A percentile compares a stretch with the other conserved stretches of the same genome.
These are phyloP conservation scores for Neurospora tetrasperma DNA, from an alignment of 495 filamentous ascomycete genomes.

Conservation along the genomic window DNA sequence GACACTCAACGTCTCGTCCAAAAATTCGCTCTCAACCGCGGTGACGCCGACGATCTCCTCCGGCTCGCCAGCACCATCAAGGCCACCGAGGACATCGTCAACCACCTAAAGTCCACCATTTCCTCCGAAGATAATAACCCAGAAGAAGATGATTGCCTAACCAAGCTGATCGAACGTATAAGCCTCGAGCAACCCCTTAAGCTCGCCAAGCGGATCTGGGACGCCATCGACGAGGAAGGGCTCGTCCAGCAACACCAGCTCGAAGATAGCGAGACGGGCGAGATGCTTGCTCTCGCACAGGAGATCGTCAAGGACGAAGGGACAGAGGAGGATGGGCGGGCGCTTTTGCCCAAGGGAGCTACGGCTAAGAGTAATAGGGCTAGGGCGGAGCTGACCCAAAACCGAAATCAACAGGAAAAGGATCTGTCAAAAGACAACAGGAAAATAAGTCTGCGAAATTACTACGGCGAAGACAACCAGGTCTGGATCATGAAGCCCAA, in stretches of 20 bases:
- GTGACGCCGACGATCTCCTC: slow-evolving; percentile 89
- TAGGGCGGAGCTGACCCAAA: slow-evolving; percentile 12
- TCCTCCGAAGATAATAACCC: background rate
- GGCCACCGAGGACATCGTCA: slow-evolving; percentile 60
- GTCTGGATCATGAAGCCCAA: slow-evolving; percentile 78
- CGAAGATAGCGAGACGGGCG: slow-evolving; percentile 58
- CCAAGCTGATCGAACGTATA: slow-evolving; percentile 48
- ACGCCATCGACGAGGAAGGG: slow-evolving; percentile 88
- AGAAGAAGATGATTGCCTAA: slow-evolving; percentile 31
- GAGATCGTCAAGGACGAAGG: slow-evolving; percentile 50
- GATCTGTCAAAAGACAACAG: slow-evolving; percentile 28
- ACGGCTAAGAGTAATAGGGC: slow-evolving; percentile 10
- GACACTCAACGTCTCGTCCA: slow-evolving; percentile 87
- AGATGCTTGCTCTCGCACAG: slow-evolving; percentile 58
- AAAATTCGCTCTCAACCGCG: slow-evolving; percentile 82
- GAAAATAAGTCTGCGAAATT: slow-evolving; percentile 26
- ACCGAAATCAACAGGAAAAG: slow-evolving; percentile 14
- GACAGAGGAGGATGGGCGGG: slow-evolving; percentile 23
- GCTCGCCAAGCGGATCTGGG: slow-evolving; percentile 60
- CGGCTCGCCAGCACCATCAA: slow-evolving; percentile 71
- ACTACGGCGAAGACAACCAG: slow-evolving; percentile 48
- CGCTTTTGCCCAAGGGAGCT: slow-evolving; percentile 31
- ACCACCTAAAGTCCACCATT: slow-evolving; percentile 20
- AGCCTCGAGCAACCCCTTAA: slow-evolving; percentile 54
- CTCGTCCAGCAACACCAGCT: slow-evolving; percentile 66